Evolutionary conservation across 306 rosid genomes (phyloP).

Genomic region (Nissolia schottii): DNA sequence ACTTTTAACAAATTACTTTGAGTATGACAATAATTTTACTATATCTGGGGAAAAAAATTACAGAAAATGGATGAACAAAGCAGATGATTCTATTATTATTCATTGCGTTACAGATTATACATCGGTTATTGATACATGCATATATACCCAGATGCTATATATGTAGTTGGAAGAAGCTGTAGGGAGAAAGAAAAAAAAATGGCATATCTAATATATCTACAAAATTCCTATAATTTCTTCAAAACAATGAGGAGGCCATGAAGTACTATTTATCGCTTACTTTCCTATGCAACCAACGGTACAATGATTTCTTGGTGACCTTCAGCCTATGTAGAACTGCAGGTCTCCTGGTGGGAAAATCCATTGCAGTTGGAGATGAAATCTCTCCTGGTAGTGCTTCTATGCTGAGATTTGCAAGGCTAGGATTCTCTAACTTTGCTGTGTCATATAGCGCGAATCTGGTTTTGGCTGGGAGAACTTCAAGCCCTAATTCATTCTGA

Average conservation of each 20-base stretch:
- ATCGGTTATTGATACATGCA: conserved; percentile 14
- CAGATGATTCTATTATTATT: conserved; percentile 4
- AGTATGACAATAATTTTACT: background rate
- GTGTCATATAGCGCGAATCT: conserved; percentile 35
- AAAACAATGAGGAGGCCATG: conserved; percentile 7
- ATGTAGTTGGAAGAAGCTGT: background rate
- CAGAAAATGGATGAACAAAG: background rate
- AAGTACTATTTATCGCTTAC: conserved; percentile 14
- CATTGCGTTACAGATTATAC: conserved; percentile 1
- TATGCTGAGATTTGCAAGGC: conserved; percentile 22
- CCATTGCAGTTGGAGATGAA: conserved; percentile 23
- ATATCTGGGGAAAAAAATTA: background rate
- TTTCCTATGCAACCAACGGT: conserved; percentile 61
- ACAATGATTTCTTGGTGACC: conserved; percentile 69
- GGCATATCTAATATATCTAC: conserved; percentile 26
- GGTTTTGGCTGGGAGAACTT: conserved; percentile 51
- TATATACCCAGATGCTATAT: background rate
- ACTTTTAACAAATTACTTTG: no score
- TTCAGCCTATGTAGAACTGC: conserved; percentile 61
- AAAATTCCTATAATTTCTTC: conserved; percentile 4
- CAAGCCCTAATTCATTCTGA: conserved; percentile 66
- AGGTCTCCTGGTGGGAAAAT: conserved; percentile 66
- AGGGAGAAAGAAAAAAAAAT: background rate
- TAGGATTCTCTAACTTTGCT: conserved; percentile 21
- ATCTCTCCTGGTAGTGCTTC: conserved; percentile 30